Percentiles rank a stretch among this genome's conserved stretches.
phyloP scores from a whole-genome alignment of 2,329 filamentous ascomycete species.

The Colletotrichum australisinense region DNA sequence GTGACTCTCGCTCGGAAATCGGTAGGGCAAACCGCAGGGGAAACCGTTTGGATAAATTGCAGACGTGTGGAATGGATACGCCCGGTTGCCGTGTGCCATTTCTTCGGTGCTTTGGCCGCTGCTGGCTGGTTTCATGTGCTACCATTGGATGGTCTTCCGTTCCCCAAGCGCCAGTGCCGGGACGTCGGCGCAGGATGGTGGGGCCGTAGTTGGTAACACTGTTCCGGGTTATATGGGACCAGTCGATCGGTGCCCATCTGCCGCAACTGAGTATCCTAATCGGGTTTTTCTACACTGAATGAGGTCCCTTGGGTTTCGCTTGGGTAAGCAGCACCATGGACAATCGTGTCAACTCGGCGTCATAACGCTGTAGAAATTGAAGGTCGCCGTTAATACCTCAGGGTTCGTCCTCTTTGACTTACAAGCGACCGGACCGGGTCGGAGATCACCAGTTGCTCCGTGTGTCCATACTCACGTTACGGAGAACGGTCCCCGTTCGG shows the following conservation, averaged over 20 bases:
- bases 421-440: background rate
- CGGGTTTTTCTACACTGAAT: background rate
- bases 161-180: background rate
- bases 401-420: background rate
- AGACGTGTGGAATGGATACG: background rate
- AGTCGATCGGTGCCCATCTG: background rate
- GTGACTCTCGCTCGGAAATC: background rate
- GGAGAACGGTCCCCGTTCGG: constrained; percentile 8
- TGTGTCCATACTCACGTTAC: background rate
- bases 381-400: background rate
- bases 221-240: background rate
- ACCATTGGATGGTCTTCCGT: background rate
- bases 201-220: background rate
- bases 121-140: constrained; percentile 11
- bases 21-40: background rate
- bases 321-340: background rate
- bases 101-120: background rate
- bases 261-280: background rate
- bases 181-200: background rate
- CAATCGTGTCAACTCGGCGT: background rate
- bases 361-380: background rate
- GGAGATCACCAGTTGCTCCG: constrained; percentile 12
- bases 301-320: background rate
- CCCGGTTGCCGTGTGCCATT: background rate
- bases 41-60: background rate